Evolutionary conservation across 805 yeast genomes (phyloP).

Genomic region (Lipomyces yamanashiensis): DNA sequence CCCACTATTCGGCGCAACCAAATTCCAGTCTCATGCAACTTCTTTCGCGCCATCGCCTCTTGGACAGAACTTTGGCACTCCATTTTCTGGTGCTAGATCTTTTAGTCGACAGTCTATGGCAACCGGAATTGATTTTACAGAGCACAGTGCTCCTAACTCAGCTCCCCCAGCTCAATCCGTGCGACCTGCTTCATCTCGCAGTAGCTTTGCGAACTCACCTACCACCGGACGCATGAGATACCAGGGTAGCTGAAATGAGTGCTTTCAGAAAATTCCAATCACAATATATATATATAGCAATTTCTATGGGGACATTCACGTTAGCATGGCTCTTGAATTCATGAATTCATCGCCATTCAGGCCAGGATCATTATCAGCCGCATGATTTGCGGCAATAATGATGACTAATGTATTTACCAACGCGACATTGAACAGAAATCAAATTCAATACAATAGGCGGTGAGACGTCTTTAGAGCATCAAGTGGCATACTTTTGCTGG

Average conservation of each 20-base stretch:
- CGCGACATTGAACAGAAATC: no score
- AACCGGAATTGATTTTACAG: background rate
- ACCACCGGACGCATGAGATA: background rate
- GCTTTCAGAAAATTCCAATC: no score
- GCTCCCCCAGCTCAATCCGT: background rate
- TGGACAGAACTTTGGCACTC: background rate
- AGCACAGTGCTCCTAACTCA: background rate
- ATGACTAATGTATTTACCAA: background rate
- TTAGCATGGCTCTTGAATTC: no score
- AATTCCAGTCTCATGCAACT: background rate
- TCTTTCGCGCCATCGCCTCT: background rate
- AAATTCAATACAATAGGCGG: no score
- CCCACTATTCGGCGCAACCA: slow-evolving; percentile 2
- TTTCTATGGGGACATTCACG: no score
- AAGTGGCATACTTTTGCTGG: no score
- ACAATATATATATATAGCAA: no score
- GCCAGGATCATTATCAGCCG: no score
- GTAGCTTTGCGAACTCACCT: slow-evolving; percentile 6
- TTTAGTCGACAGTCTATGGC: background rate
- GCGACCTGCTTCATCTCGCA: background rate
- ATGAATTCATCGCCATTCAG: no score
- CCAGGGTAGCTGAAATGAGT: background rate
- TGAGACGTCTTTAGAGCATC: no score
- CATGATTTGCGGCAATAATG: background rate
- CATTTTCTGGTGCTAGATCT: slow-evolving; percentile 4